Percentiles rank a stretch among this genome's conserved stretches.
Evolutionary conservation across 2,329 filamentous ascomycete species (phyloP).

Genomic region (Penicillium sp.): DNA sequence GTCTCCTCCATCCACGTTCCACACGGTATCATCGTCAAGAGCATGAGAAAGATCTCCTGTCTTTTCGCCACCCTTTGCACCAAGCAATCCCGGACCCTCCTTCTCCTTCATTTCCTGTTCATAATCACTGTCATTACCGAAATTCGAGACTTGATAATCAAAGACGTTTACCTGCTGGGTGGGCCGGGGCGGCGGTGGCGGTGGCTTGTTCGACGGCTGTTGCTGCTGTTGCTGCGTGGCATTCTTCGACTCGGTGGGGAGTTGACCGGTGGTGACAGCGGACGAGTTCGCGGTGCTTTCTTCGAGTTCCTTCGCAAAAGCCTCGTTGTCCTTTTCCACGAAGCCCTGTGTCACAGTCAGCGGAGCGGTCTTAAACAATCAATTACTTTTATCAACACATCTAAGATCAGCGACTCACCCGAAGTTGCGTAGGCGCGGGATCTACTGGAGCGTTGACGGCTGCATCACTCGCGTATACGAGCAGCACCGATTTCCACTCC

Average conservation of each 20-base stretch:
- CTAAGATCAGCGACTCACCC: slow-evolving; percentile 24
- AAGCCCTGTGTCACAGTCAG: slow-evolving; percentile 36
- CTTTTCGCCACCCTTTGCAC: slow-evolving; percentile 12
- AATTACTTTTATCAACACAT: not conserved
- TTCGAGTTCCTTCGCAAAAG: slow-evolving; percentile 34
- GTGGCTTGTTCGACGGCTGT: too few species aligned
- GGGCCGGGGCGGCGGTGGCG: not conserved
- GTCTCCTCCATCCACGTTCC: slow-evolving; percentile 9
- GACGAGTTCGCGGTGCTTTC: slow-evolving; percentile 11
- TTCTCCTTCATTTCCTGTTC: slow-evolving; percentile 39
- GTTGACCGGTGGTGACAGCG: slow-evolving; percentile 1
- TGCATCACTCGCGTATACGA: slow-evolving; percentile 55
- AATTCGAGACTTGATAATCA: slow-evolving; percentile 35
- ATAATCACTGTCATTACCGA: slow-evolving; percentile 26
- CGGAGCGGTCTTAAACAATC: not conserved
- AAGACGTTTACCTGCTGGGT: slow-evolving; percentile 31
- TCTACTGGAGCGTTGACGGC: slow-evolving; percentile 33
- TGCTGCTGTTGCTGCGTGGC: slow-evolving; percentile 1
- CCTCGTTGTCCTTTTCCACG: slow-evolving; percentile 45
- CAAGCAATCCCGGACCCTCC: slow-evolving; percentile 19
- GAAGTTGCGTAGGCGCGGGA: slow-evolving; percentile 31
- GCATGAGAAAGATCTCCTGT: slow-evolving; percentile 6
- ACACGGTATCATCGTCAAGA: slow-evolving; percentile 6
- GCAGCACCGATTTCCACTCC: slow-evolving; percentile 48
- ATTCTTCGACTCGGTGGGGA: not conserved